Evolutionary conservation across 345 rosid species (phyloP).

Genomic region (Pugionium cornutum): DNA sequence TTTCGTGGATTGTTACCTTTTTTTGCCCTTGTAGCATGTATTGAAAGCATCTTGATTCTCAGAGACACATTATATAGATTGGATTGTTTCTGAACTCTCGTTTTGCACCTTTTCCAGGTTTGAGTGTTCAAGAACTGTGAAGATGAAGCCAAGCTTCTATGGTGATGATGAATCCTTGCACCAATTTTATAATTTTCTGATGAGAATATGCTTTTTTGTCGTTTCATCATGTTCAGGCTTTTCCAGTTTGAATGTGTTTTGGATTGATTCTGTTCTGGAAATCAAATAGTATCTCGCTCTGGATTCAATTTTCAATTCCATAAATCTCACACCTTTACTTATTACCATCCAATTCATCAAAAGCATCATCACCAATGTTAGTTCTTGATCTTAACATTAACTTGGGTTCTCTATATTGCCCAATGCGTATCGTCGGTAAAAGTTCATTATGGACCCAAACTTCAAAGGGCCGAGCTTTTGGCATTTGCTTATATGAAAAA

Average conservation of each 20-base stretch:
- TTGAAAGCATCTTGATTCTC: neutral
- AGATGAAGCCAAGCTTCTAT: constrained; percentile 27
- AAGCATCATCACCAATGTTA: too few species aligned
- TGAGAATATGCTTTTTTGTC: constrained; percentile 9
- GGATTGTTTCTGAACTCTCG: neutral
- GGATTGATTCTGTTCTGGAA: constrained; percentile 20
- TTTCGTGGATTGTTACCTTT: neutral
- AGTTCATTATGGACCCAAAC: too few species aligned
- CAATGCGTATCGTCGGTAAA: too few species aligned
- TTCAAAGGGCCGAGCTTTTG: too few species aligned
- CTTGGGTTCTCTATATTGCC: too few species aligned
- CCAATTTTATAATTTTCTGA: constrained; percentile 6
- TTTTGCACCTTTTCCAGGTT: constrained; percentile 52
- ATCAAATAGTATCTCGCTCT: constrained; percentile 6
- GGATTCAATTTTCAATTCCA: neutral
- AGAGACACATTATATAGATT: too few species aligned
- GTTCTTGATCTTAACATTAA: too few species aligned
- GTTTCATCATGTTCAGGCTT: constrained; percentile 11
- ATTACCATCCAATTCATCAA: neutral
- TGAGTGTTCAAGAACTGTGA: constrained; percentile 78
- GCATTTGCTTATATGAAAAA: too few species aligned
- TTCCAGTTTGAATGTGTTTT: constrained; percentile 11
- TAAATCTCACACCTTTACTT: neutral
- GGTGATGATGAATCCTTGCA: neutral
- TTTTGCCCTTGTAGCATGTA: too few species aligned